A percentile compares a stretch with the other conserved stretches of the same genome.
These are phyloP conservation scores for Penicillium sclerotiorum DNA, from an alignment of 2,329 filamentous ascomycete species.

Conservation along the genomic window DNA sequence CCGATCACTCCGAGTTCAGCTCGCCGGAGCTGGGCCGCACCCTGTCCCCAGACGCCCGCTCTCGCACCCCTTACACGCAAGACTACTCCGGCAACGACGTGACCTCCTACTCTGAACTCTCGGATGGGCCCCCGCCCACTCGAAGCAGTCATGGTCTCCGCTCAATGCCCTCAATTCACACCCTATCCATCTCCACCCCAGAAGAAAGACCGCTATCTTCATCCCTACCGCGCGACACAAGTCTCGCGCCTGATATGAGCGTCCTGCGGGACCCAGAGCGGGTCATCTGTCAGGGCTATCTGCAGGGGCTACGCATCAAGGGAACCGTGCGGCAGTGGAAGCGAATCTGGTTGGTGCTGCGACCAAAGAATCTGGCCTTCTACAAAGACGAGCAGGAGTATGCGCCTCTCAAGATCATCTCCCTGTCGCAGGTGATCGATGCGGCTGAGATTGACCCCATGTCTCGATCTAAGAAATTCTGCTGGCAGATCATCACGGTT, in stretches of 20 bases:
- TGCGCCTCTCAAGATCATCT: constrained; percentile 77
- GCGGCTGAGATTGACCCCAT: constrained; percentile 90
- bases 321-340: constrained; percentile 88
- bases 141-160: constrained; percentile 28
- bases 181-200: constrained; percentile 32
- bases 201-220: constrained; percentile 34
- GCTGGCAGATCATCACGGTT: constrained; percentile 90
- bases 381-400: constrained; percentile 96
- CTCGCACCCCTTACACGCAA: constrained; percentile 42
- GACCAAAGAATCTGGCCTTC: constrained; percentile 79
- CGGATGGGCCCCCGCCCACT: constrained; percentile 55
- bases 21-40: constrained; percentile 34
- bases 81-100: constrained; percentile 67
- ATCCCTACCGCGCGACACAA: constrained; percentile 55
- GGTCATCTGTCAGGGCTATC: constrained; percentile 90
- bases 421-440: constrained; percentile 77
- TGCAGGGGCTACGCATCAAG: constrained; percentile 81
- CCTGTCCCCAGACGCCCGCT: constrained; percentile 29
- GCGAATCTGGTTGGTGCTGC: constrained; percentile 87
- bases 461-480: constrained; percentile 80
- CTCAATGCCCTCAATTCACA: constrained; percentile 34
- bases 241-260: constrained; percentile 61
- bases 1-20: constrained; percentile 46
- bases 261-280: constrained; percentile 73
- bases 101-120: constrained; percentile 84